Conservation (phyloP, 2,329 filamentous ascomycete genomes). For the Fusarium sterilihyphosum region DNA sequence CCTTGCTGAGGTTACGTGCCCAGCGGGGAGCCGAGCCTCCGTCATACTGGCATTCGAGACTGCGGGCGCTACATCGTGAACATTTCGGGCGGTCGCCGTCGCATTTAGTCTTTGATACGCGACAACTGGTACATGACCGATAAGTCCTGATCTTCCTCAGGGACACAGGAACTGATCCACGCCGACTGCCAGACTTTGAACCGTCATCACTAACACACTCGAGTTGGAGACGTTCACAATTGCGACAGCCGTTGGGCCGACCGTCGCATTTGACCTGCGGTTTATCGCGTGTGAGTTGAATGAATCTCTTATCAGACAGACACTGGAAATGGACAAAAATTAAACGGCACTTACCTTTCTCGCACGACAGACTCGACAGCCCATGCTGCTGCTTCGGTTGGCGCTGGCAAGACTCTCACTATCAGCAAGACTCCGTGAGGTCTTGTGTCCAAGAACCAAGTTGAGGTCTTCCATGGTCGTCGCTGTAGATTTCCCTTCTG, state of each 20-base stretch:
- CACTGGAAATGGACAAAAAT: neutral
- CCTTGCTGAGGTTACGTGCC: conserved; percentile 48
- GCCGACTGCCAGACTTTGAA: conserved; percentile 36
- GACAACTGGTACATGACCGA: conserved; percentile 52
- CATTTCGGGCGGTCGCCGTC: conserved; percentile 53
- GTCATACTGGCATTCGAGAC: conserved; percentile 52
- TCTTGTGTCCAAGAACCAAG: conserved; percentile 23
- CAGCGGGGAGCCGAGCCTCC: conserved; percentile 51
- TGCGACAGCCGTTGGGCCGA: conserved; percentile 54
- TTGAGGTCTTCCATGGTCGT: conserved; percentile 27
- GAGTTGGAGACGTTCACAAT: conserved; percentile 55
- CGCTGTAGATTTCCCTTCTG: neutral
- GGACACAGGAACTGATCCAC: conserved; percentile 42
- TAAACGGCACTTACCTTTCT: conserved; percentile 48
- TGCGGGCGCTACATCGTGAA: conserved; percentile 48
- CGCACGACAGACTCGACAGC: conserved; percentile 54
- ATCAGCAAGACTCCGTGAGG: conserved; percentile 25
- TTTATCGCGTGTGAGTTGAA: conserved; percentile 28
- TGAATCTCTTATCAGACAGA: neutral
- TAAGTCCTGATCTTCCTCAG: conserved; percentile 54
- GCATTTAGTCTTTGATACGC: conserved; percentile 55
- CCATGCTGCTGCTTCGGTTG: conserved; percentile 45
- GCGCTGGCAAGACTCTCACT: conserved; percentile 21
- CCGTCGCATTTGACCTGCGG: conserved; percentile 54
- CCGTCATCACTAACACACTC: conserved; percentile 53